Percentiles rank a stretch among this genome's conserved stretches.
Conservation (phyloP, 305 asterid species). For the Fraxinus velutina region DNA sequence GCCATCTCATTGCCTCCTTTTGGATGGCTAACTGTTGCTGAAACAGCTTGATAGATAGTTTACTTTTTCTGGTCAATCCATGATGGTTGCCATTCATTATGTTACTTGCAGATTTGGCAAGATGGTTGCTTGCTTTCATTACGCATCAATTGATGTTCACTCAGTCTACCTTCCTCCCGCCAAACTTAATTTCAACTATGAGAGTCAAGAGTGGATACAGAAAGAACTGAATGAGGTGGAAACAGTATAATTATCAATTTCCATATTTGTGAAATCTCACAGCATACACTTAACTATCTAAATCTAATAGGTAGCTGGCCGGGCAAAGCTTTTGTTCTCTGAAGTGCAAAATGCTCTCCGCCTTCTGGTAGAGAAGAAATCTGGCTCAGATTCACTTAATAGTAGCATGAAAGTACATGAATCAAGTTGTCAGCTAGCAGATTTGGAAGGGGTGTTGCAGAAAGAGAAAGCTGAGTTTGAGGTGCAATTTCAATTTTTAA, state of each 20-base stretch:
- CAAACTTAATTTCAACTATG: constrained; percentile 75
- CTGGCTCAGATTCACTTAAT: constrained; percentile 27
- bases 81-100: constrained; percentile 18
- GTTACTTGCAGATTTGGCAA: constrained; percentile 68
- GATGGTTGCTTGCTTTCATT: constrained; percentile 98
- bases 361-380: constrained; percentile 45
- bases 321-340: constrained; percentile 81
- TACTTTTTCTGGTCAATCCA: background rate
- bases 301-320: constrained; percentile 59
- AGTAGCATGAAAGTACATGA: constrained; percentile 36
- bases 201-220: constrained; percentile 81
- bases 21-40: constrained; percentile 15
- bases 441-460: constrained; percentile 70
- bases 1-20: background rate
- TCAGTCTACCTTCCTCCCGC: constrained; percentile 91
- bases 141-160: constrained; percentile 95
- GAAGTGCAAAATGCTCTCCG: constrained; percentile 68
- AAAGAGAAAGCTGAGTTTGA: constrained; percentile 81
- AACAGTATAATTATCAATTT: constrained; percentile 15
- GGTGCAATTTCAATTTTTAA: constrained; percentile 40
- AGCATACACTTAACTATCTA: constrained; percentile 17
- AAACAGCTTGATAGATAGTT: constrained; percentile 10
- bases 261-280: constrained; percentile 21
- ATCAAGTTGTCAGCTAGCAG: constrained; percentile 57
- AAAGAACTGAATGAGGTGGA: constrained; percentile 71